phyloP scores from a whole-genome alignment of 2,329 filamentous ascomycete genomes.

The Trichoderma sp. region DNA sequence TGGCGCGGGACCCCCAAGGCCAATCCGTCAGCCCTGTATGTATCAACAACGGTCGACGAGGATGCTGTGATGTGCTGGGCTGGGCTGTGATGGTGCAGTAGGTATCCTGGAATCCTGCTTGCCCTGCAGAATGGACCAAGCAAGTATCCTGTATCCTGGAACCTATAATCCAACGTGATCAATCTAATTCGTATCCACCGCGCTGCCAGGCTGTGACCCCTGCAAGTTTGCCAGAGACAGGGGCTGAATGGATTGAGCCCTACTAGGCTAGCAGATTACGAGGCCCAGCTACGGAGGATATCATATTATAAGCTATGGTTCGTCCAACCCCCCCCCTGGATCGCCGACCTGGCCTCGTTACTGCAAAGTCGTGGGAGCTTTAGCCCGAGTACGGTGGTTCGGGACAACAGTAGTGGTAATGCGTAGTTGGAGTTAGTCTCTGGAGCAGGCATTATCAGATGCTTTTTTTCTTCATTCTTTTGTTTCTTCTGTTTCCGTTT shows the following conservation, averaged over 20 bases:
- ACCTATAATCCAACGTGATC: constrained; percentile 8
- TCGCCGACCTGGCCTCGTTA: not conserved
- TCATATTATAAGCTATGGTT: not conserved
- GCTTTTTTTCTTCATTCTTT: not conserved
- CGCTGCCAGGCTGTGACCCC: not conserved
- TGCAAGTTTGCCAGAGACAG: not conserved
- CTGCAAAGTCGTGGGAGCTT: not conserved
- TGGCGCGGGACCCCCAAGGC: not conserved
- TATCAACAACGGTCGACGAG: not conserved
- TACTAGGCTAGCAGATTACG: not conserved
- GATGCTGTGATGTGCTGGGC: not conserved
- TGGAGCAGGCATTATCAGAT: not conserved
- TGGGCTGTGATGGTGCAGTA: too few relatives aligned
- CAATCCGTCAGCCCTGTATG: not conserved
- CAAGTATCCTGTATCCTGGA: not conserved
- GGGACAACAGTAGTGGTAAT: not conserved
- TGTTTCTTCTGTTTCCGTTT: not conserved
- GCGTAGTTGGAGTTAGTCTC: not conserved
- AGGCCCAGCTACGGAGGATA: not conserved
- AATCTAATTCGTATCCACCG: constrained; percentile 1
- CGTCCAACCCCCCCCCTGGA: not conserved
- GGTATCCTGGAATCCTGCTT: not conserved
- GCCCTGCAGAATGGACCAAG: too few relatives aligned
- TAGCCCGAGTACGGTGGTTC: not conserved
- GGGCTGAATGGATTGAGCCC: not conserved